A percentile compares a stretch with the other conserved stretches of the same genome.
Conservation (phyloP, 768 basidiomycete species). For the Pleurotus sapidus region DNA sequence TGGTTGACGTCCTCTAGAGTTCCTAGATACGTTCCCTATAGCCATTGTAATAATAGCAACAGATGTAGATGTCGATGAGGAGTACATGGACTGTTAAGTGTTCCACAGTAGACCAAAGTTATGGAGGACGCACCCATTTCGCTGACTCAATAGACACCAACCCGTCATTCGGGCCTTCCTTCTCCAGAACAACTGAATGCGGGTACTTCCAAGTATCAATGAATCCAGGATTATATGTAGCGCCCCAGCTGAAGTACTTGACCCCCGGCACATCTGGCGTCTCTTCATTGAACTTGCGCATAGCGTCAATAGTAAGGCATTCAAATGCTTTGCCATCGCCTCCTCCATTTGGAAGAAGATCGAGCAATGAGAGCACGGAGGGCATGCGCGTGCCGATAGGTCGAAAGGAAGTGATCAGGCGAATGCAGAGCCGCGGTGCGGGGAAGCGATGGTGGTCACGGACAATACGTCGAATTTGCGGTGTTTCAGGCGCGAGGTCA, state of each 20-base stretch:
- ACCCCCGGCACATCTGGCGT: slow-evolving; percentile 79
- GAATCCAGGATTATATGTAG: slow-evolving; percentile 81
- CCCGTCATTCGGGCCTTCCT: slow-evolving; percentile 94
- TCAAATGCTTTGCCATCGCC: slow-evolving; percentile 96
- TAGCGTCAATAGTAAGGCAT: slow-evolving; percentile 78
- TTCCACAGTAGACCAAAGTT: too few relatives aligned
- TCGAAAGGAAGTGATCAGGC: slow-evolving; percentile 88
- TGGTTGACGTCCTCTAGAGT: slow-evolving; percentile 91
- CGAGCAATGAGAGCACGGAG: slow-evolving; percentile 69
- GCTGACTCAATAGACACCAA: slow-evolving; percentile 86
- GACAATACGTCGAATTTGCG: slow-evolving; percentile 80
- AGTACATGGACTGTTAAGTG: too few relatives aligned
- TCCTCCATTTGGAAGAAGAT: slow-evolving; percentile 85
- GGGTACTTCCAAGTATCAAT: slow-evolving; percentile 89
- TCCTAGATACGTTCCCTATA: slow-evolving; percentile 82
- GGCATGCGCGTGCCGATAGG: slow-evolving; percentile 72
- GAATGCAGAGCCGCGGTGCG: slow-evolving; percentile 91
- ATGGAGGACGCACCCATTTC: slow-evolving; percentile 58
- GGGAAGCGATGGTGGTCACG: slow-evolving; percentile 92
- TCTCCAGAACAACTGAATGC: slow-evolving; percentile 76
- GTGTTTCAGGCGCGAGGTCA: slow-evolving; percentile 73
- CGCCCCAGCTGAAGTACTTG: slow-evolving; percentile 95
- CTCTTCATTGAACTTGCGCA: slow-evolving; percentile 86
- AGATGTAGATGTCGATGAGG: too few relatives aligned
- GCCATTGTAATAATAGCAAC: not conserved